These are phyloP conservation scores for Porpolomopsis calyptriformis DNA, from an alignment of 768 basidiomycete genomes.

Conservation along the genomic window DNA sequence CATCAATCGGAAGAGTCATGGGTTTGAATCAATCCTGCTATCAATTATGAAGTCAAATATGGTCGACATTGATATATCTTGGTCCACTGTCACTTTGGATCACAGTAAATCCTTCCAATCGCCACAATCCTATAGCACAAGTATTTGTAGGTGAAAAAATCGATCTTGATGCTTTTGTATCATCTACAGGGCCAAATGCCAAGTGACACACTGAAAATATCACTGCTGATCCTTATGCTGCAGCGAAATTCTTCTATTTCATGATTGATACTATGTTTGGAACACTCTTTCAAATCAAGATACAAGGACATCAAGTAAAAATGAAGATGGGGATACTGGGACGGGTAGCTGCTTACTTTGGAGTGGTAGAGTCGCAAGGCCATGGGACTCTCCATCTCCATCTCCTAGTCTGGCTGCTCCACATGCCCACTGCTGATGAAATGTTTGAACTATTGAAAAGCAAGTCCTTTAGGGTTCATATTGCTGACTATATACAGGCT, in stretches of 20 bases:
- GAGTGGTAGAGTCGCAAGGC: constrained; percentile 29
- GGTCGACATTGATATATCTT: constrained; percentile 19
- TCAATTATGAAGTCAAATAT: constrained; percentile 19
- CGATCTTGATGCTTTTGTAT: constrained; percentile 25
- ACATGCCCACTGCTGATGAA: constrained; percentile 20
- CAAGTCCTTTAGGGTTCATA: constrained; percentile 17
- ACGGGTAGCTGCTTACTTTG: constrained; percentile 23
- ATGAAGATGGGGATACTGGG: constrained; percentile 23
- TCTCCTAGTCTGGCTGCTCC: constrained; percentile 23
- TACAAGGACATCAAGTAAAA: constrained; percentile 11
- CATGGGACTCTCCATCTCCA: constrained; percentile 28
- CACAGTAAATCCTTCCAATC: constrained; percentile 31
- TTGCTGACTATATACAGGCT: constrained; percentile 21
- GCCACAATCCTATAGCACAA: constrained; percentile 32
- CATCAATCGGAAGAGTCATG: constrained; percentile 9
- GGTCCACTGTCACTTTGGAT: constrained; percentile 28
- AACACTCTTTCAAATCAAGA: constrained; percentile 21
- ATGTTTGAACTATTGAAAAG: constrained; percentile 15
- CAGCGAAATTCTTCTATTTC: constrained; percentile 30
- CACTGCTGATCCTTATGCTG: constrained; percentile 26
- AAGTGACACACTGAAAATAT: constrained; percentile 19
- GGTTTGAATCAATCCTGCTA: constrained; percentile 17
- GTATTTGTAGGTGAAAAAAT: constrained; percentile 28
- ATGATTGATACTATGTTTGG: constrained; percentile 21
- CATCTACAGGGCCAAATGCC: constrained; percentile 14